phyloP scores from a whole-genome alignment of 805 yeast genomes.

The Saccharomyces eubayanus region DNA sequence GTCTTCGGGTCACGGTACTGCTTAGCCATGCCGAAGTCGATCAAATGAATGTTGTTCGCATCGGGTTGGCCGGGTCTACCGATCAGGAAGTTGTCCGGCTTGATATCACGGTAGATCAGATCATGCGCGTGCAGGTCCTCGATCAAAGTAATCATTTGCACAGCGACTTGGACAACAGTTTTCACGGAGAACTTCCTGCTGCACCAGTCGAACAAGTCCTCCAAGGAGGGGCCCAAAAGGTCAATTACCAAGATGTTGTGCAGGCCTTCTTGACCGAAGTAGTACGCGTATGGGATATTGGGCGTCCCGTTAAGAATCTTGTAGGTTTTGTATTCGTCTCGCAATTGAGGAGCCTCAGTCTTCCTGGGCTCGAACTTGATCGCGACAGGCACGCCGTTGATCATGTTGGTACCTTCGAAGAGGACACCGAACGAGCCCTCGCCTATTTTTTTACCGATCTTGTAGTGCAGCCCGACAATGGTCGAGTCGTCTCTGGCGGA shows the following conservation, averaged over 20 bases:
- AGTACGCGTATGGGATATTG: constrained; percentile 95
- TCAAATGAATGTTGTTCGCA: constrained; percentile 78
- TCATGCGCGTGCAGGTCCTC: constrained; percentile 84
- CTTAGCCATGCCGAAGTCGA: constrained; percentile 98
- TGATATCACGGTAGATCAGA: constrained; percentile 90
- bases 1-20: constrained; percentile 95
- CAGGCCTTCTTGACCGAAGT: constrained; percentile 96
- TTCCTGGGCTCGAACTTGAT: constrained; percentile 95
- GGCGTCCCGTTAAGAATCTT: constrained; percentile 70
- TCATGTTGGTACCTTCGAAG: constrained; percentile 88
- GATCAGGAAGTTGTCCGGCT: constrained; percentile 92
- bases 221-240: constrained; percentile 88
- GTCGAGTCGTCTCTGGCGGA: constrained; percentile 22
- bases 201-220: constrained; percentile 97
- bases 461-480: constrained; percentile 86
- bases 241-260: constrained; percentile 94
- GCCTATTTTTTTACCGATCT: constrained; percentile 94
- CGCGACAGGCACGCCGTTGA: constrained; percentile 89
- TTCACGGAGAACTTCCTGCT: constrained; percentile 80
- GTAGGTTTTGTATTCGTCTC: constrained; percentile 94
- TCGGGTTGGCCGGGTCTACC: constrained; percentile 82
- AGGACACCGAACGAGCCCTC: constrained; percentile 98
- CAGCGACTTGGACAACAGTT: constrained; percentile 88
- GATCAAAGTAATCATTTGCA: constrained; percentile 85
- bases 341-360: constrained; percentile 92